These are phyloP conservation scores for Aegilops umbellulata DNA, from an alignment of 176 grass and related monocot species.

Conservation along the genomic window DNA sequence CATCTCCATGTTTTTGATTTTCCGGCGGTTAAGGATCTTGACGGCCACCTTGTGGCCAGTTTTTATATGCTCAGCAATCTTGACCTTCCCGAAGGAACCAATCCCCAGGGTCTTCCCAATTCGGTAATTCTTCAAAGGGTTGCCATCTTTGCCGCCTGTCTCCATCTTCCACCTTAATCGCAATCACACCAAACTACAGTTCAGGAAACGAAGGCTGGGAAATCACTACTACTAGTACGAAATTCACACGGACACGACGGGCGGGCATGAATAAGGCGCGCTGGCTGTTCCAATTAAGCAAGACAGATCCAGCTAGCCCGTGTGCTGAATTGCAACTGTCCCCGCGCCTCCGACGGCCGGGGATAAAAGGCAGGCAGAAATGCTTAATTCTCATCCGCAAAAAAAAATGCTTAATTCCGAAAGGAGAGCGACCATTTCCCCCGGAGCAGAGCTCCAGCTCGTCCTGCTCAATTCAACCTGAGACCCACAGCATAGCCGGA, in stretches of 20 bases:
- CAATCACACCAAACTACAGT: not conserved
- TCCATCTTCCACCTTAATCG: conserved; percentile 41
- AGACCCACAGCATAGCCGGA: not conserved
- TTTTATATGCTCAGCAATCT: conserved; percentile 57
- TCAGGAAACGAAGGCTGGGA: conserved; percentile 6
- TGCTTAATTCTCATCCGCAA: not conserved
- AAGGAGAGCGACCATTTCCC: not conserved
- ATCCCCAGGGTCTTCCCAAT: conserved; percentile 62
- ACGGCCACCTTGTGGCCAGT: conserved; percentile 60
- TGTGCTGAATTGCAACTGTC: not conserved
- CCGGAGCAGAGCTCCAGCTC: not conserved
- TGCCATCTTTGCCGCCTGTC: conserved; percentile 34
- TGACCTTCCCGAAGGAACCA: conserved; percentile 59
- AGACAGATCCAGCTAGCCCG: conserved; percentile 21
- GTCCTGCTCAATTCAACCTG: not conserved
- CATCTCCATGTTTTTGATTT: conserved; percentile 63
- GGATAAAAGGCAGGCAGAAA: not conserved
- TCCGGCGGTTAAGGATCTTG: conserved; percentile 60
- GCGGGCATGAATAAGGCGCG: not conserved
- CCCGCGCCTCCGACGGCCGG: not conserved
- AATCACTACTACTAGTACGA: not conserved
- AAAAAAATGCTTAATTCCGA: not conserved
- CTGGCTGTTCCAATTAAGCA: not conserved
- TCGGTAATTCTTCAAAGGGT: conserved; percentile 44
- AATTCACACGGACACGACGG: not conserved